Percentiles rank a stretch among this genome's conserved stretches.
phyloP scores from a whole-genome alignment of 306 rosid species.

The Rosa multiflora region DNA sequence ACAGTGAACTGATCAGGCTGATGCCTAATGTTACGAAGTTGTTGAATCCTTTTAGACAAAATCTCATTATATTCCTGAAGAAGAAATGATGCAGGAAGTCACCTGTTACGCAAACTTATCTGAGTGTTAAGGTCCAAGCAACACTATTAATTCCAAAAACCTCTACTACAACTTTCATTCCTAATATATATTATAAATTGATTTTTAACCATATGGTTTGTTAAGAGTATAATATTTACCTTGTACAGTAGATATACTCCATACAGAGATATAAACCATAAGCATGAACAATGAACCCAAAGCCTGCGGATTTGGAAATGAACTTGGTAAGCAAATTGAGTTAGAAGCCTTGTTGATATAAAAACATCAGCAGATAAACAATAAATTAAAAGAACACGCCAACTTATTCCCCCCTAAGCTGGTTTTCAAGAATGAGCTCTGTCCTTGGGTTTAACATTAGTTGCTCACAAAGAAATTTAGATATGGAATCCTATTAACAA shows the following conservation, averaged over 20 bases:
- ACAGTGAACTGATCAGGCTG: slow-evolving; percentile 80
- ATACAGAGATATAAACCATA: slow-evolving; percentile 80
- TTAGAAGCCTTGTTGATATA: background rate
- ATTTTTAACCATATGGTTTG: background rate
- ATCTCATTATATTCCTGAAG: slow-evolving; percentile 80
- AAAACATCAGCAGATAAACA: background rate
- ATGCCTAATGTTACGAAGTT: slow-evolving; percentile 50
- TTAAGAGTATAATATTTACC: slow-evolving; percentile 47
- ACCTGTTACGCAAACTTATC: slow-evolving; percentile 28
- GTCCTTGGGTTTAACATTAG: background rate
- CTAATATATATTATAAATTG: background rate
- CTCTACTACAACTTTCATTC: background rate
- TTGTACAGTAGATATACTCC: slow-evolving; percentile 69
- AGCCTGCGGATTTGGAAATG: slow-evolving; percentile 56
- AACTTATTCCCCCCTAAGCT: background rate
- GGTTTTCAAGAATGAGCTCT: background rate
- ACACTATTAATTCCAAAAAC: slow-evolving; percentile 5
- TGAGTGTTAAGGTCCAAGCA: slow-evolving; percentile 20
- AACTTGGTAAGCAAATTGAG: slow-evolving; percentile 27
- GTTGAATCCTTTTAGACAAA: slow-evolving; percentile 60
- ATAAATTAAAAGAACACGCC: background rate
- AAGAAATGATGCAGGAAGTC: slow-evolving; percentile 25
- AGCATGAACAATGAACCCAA: slow-evolving; percentile 84
- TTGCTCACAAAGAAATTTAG: background rate
- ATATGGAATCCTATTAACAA: background rate